Base-by-base conservation (phyloP, 331 rosid genomes). In the Arachis monticola region DNA sequence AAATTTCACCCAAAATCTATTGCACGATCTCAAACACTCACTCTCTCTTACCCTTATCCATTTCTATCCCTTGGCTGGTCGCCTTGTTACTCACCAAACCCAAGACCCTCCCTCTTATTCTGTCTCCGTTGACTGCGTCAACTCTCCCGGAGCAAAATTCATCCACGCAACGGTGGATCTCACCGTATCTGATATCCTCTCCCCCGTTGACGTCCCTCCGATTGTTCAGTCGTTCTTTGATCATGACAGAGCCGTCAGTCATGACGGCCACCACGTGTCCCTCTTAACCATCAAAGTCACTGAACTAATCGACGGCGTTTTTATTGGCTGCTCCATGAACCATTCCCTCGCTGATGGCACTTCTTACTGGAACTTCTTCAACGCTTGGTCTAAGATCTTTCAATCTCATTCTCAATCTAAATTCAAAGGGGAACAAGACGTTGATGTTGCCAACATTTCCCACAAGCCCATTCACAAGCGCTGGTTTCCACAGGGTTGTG, bases 291-390 rank as follows among this genome's bases (percentile, higher is more conserved):
- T 87, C 80, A 88, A 91, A 64, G 87, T 87, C 42, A 89, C 91
- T 0, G 88, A 91, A n/a, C 44, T 91, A 0, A 4, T 71, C 0
- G 97, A 89, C 17, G 93, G 84, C 3, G 65, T 91, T 53, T 89
- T 85, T 80, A 60, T 91, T 0, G 95, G 95, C 0, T 85, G 85
- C 38, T 84, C 93, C 62, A 71, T 86, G 47, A 87, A 86, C 67
- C 97, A 89, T 51, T 0, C 5, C 48, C 6, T 91, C 0, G 90
- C 1, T 1, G 93, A 91, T 41, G 93, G 93, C 0, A 80, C 90
- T 12, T 75, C 95, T 1, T 91, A 56, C 69, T 91, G 91, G 95
- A 69, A 75, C 66, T 89, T 91, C 91, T 83, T 88, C 17, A 91
- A 87, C 35, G 10, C 79, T 5, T 89, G 87, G 89, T 88, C 91